A percentile compares a stretch with the other conserved stretches of the same genome.
phyloP scores from a whole-genome alignment of 1,284 basidiomycete genomes.

The Pholiota adiposa region DNA sequence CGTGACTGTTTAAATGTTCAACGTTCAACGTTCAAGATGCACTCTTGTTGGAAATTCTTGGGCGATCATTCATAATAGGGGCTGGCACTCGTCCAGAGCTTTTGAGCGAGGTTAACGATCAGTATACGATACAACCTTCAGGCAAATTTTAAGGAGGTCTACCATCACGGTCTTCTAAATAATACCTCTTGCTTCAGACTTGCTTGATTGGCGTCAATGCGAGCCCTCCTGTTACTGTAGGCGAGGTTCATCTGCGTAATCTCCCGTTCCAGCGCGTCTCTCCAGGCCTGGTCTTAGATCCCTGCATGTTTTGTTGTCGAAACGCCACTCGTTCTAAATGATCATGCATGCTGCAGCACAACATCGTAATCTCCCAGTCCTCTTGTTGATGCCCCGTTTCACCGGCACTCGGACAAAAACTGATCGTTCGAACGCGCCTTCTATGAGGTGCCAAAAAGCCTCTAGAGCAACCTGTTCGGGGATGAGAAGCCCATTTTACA shows the following conservation, averaged over 20 bases:
- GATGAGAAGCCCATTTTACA: constrained; percentile 1
- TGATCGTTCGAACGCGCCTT: not conserved
- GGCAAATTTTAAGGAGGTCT: not conserved
- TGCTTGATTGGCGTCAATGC: not conserved
- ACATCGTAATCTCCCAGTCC: not conserved
- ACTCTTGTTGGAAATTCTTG: no score
- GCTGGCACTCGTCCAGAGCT: no score
- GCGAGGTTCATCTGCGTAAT: not conserved
- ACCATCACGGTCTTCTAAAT: not conserved
- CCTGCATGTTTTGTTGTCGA: constrained; percentile 5
- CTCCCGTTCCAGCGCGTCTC: not conserved
- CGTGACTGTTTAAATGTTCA: no score
- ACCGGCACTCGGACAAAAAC: not conserved
- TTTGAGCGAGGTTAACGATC: not conserved
- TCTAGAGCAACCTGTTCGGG: not conserved
- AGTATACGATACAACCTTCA: not conserved
- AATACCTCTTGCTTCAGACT: not conserved
- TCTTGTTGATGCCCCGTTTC: not conserved
- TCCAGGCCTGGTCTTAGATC: not conserved
- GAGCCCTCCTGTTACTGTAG: not conserved
- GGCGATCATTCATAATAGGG: no score
- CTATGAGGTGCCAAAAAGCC: not conserved
- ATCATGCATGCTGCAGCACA: constrained; percentile 2
- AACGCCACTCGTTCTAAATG: not conserved
- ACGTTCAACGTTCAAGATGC: no score